phyloP scores from a whole-genome alignment of 2,329 filamentous ascomycete species.

The Sordariomycetes sp. region DNA sequence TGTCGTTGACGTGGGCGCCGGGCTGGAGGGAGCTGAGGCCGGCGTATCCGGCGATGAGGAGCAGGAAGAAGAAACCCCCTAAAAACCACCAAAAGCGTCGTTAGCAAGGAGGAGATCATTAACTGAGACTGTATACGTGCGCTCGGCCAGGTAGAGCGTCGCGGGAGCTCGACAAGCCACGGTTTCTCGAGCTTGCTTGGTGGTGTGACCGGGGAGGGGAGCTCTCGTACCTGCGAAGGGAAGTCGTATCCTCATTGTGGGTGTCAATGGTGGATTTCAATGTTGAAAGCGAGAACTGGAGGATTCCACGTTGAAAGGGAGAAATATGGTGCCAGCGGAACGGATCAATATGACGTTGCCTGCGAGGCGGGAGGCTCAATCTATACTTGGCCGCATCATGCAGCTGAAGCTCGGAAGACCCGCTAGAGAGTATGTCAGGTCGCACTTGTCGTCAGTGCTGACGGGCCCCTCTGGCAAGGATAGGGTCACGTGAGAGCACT shows the following conservation, averaged over 20 bases:
- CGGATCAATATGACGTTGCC: neutral
- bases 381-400: neutral
- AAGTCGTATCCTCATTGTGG: slow-evolving; percentile 57
- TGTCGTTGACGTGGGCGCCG: slow-evolving; percentile 64
- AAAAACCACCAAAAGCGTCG: neutral
- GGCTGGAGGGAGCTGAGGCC: slow-evolving; percentile 60
- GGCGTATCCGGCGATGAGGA: slow-evolving; percentile 66
- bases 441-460: neutral
- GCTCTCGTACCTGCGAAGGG: slow-evolving; percentile 67
- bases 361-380: neutral
- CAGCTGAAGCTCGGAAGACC: neutral
- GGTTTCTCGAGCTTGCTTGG: neutral
- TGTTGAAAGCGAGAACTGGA: neutral
- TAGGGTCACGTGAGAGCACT: neutral
- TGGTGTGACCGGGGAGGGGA: slow-evolving; percentile 7
- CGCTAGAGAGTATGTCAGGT: neutral
- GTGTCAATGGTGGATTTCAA: neutral
- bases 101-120: neutral
- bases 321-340: neutral
- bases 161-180: neutral
- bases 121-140: neutral
- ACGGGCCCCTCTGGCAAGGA: neutral
- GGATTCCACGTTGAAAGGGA: neutral
- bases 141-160: neutral
- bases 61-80: slow-evolving; percentile 61